Evolutionary conservation across 495 filamentous ascomycete genomes (phyloP).

Genomic region (Podospora bellae-mahoneyi): DNA sequence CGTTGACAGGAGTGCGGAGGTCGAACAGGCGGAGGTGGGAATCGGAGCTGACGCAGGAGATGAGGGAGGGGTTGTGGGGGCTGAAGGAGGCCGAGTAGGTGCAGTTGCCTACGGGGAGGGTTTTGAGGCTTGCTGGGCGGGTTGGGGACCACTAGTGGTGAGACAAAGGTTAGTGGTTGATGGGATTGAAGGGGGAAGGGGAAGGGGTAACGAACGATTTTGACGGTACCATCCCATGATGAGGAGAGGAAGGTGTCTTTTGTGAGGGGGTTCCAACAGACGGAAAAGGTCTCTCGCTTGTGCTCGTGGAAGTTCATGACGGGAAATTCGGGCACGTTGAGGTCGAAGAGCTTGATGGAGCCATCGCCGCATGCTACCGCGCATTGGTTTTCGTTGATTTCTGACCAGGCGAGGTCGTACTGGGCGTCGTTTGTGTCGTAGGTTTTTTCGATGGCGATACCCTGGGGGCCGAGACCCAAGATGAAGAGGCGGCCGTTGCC

Average conservation of each 20-base stretch:
- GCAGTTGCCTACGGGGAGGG: slow-evolving; percentile 84
- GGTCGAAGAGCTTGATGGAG: slow-evolving; percentile 90
- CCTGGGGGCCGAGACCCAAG: slow-evolving; percentile 72
- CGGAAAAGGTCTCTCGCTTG: slow-evolving; percentile 83
- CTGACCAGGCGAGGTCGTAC: slow-evolving; percentile 91
- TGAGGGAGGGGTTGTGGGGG: slow-evolving; percentile 71
- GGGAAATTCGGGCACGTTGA: slow-evolving; percentile 71
- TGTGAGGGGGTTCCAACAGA: slow-evolving; percentile 85
- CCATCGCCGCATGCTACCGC: slow-evolving; percentile 86
- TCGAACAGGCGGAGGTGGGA: slow-evolving; percentile 86
- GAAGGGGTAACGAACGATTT: slow-evolving; percentile 56
- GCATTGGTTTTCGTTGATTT: slow-evolving; percentile 90
- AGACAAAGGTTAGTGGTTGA: not conserved
- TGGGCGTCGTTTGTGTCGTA: slow-evolving; percentile 97
- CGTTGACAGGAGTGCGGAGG: slow-evolving; percentile 72
- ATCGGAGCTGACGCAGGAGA: slow-evolving; percentile 81
- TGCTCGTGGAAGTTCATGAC: slow-evolving; percentile 88
- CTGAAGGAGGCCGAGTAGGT: slow-evolving; percentile 83
- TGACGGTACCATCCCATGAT: slow-evolving; percentile 92
- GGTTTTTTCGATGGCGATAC: slow-evolving; percentile 79
- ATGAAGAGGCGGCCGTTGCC: slow-evolving; percentile 90
- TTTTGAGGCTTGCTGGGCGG: slow-evolving; percentile 65
- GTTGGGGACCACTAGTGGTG: slow-evolving; percentile 67
- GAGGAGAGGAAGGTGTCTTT: slow-evolving; percentile 85
- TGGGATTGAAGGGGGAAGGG: not conserved